These are phyloP conservation scores for Sarocladium strictum DNA, from an alignment of 2,329 filamentous ascomycete genomes.

Conservation along the genomic window DNA sequence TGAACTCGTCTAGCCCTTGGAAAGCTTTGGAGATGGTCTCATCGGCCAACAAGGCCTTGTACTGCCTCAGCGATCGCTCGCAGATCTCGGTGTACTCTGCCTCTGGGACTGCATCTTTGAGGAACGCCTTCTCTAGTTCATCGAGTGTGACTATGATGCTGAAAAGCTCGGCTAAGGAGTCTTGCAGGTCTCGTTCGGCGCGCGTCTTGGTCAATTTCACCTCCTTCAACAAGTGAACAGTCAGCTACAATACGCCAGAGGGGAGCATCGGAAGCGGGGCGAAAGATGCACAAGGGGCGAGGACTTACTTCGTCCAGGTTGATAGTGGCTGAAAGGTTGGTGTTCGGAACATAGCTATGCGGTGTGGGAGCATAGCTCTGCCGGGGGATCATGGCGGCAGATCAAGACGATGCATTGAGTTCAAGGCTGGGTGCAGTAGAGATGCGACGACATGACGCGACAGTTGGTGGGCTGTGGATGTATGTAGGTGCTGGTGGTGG, in stretches of 20 bases:
- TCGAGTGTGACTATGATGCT: slow-evolving; percentile 96
- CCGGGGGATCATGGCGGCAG: slow-evolving; percentile 44
- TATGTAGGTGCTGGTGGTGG: neutral
- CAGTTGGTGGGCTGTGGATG: neutral
- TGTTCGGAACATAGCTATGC: slow-evolving; percentile 85
- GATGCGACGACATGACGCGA: neutral
- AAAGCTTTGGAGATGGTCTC: slow-evolving; percentile 88
- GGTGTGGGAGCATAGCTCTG: slow-evolving; percentile 84
- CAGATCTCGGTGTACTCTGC: slow-evolving; percentile 95
- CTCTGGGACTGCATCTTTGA: slow-evolving; percentile 91
- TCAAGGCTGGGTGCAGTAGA: neutral
- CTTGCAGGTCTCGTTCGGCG: slow-evolving; percentile 86
- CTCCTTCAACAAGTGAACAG: slow-evolving; percentile 50
- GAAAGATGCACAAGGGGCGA: slow-evolving; percentile 9
- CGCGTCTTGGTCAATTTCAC: slow-evolving; percentile 84
- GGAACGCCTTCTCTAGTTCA: slow-evolving; percentile 90
- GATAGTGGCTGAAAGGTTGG: slow-evolving; percentile 77
- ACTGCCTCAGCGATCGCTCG: slow-evolving; percentile 88
- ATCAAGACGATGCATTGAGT: slow-evolving; percentile 22
- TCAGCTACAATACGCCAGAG: slow-evolving; percentile 9
- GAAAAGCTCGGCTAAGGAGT: slow-evolving; percentile 94
- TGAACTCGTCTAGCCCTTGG: slow-evolving; percentile 84
- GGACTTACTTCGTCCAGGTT: slow-evolving; percentile 77
- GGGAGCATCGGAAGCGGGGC: slow-evolving; percentile 14
- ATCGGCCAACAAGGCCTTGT: slow-evolving; percentile 88